phyloP scores from a whole-genome alignment of 1,139 yeast species.

The Pichia sp. region DNA sequence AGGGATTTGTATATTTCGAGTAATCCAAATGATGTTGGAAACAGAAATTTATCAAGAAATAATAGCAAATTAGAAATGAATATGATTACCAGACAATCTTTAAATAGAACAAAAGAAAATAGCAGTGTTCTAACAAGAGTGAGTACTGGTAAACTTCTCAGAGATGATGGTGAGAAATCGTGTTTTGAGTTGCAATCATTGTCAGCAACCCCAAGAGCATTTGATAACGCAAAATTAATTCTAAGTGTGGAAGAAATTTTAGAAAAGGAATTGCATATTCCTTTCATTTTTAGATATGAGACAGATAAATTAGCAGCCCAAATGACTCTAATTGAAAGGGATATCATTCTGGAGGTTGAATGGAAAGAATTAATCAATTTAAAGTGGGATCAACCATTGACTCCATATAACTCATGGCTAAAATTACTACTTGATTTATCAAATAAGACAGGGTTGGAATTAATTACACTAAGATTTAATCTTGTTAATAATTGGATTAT shows the following conservation, averaged over 20 bases:
- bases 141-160: constrained; percentile 14
- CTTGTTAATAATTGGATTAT: constrained; percentile 89
- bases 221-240: constrained; percentile 12
- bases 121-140: constrained; percentile 13
- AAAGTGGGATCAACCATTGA: constrained; percentile 62
- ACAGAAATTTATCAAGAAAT: not conserved
- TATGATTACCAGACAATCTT: constrained; percentile 5
- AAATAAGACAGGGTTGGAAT: constrained; percentile 61
- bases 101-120: constrained; percentile 1
- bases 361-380: constrained; percentile 86
- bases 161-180: constrained; percentile 17
- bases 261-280: constrained; percentile 49
- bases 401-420: constrained; percentile 82
- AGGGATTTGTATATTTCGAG: constrained; percentile 26
- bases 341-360: constrained; percentile 76
- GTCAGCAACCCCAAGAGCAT: constrained; percentile 23
- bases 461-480: constrained; percentile 85
- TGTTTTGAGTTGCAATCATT: constrained; percentile 27
- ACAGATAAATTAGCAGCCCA: constrained; percentile 68
- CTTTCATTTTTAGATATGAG: constrained; percentile 70
- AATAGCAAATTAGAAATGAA: constrained; percentile 15
- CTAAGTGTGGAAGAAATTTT: constrained; percentile 34
- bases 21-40: constrained; percentile 12
- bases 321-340: constrained; percentile 79
- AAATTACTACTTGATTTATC: constrained; percentile 48